Evolutionary conservation across 176 grass and related monocot genomes (phyloP).

Genomic region (Tillandsia fasciculata): DNA sequence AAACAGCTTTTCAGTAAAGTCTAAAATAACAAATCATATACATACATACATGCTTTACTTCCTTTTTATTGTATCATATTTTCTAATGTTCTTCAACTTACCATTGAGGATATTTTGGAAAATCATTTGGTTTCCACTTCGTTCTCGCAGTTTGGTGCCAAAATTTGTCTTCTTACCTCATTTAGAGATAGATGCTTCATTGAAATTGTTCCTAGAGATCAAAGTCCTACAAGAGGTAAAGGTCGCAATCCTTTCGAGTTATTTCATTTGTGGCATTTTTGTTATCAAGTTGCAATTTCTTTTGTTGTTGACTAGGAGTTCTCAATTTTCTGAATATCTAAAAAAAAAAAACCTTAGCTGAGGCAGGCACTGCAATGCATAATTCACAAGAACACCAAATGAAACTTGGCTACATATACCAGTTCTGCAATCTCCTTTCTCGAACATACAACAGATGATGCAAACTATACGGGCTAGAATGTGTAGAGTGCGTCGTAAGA

Average conservation of each 20-base stretch:
- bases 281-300: background rate
- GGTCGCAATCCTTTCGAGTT: constrained; percentile 10
- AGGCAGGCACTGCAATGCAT: too few species aligned
- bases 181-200: constrained; percentile 94
- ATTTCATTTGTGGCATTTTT: constrained; percentile 2
- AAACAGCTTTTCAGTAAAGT: too few species aligned
- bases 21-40: background rate
- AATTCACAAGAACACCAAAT: too few species aligned
- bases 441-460: too few species aligned
- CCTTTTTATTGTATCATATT: background rate
- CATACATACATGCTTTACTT: background rate
- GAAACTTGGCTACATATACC: too few species aligned
- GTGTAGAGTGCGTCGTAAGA: too few species aligned
- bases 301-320: too few species aligned
- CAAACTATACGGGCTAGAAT: too few species aligned
- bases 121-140: background rate
- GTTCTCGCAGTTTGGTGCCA: constrained; percentile 58
- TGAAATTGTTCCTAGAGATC: constrained; percentile 80
- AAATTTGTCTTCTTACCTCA: constrained; percentile 87
- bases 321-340: too few species aligned
- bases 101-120: background rate
- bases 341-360: too few species aligned
- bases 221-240: constrained; percentile 72
- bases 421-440: too few species aligned
- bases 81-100: background rate